A percentile compares a stretch with the other conserved stretches of the same genome.
These are phyloP conservation scores for Penstemon eatonii DNA, from an alignment of 257 asterid genomes.

Conservation along the genomic window DNA sequence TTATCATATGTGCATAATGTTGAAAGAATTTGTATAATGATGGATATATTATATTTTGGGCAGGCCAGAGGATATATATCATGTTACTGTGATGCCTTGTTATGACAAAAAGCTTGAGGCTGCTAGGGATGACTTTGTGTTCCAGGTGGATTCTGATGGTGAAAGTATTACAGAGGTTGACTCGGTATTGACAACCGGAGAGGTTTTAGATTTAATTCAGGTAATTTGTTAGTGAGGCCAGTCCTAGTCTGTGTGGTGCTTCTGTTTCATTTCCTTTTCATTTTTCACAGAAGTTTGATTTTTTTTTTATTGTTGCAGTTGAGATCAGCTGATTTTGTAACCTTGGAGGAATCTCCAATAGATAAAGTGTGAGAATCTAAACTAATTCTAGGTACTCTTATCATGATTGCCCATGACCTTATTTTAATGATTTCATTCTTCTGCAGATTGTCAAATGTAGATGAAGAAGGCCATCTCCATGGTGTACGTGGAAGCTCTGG, in stretches of 20 bases:
- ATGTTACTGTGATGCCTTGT: slow-evolving; percentile 98
- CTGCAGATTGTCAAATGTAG: slow-evolving; percentile 69
- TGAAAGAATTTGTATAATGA: slow-evolving; percentile 22
- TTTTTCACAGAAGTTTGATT: neutral
- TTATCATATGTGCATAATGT: slow-evolving; percentile 1
- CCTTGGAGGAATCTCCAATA: slow-evolving; percentile 81
- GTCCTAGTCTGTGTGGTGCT: neutral
- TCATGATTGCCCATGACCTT: slow-evolving; percentile 13
- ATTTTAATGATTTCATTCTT: slow-evolving; percentile 19
- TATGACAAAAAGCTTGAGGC: slow-evolving; percentile 99
- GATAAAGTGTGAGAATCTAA: slow-evolving; percentile 72
- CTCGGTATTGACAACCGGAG: slow-evolving; percentile 94
- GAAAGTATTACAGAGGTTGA: slow-evolving; percentile 79
- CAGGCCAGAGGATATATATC: slow-evolving; percentile 92
- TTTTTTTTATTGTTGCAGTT: slow-evolving; percentile 53
- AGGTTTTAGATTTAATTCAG: slow-evolving; percentile 86
- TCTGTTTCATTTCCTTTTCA: neutral
- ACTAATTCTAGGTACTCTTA: slow-evolving; percentile 5
- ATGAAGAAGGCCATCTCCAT: slow-evolving; percentile 64
- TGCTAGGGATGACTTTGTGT: slow-evolving; percentile 84
- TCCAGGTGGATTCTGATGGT: slow-evolving; percentile 60
- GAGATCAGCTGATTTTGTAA: slow-evolving; percentile 59
- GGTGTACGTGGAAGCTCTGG: slow-evolving; percentile 94
- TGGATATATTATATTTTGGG: slow-evolving; percentile 27
- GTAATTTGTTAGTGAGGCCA: slow-evolving; percentile 36